Evolutionary conservation across 1,139 yeast species (phyloP), one percentile per base, ranked within the genome.

Genomic region (Zygoascus hellenicus): DNA sequence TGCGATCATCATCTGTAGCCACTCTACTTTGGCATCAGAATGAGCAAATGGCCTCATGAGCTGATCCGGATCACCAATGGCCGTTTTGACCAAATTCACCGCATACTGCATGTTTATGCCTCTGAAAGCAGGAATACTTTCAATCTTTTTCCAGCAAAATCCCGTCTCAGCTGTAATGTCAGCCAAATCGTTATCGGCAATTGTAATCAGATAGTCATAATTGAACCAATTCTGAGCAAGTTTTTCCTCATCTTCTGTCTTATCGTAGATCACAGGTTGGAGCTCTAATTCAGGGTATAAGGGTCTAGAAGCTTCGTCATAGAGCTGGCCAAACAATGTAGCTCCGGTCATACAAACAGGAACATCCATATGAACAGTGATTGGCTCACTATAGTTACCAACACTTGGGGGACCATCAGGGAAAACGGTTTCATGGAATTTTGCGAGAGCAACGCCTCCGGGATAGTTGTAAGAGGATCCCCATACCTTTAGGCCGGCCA

Each of bases 271-370:
- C n/a, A 84, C 64, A 16, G 62, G 57, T 22, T 66, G 59, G 7
- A 22, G 4, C 10, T 39, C 43, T 3, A 43, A 19, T 31, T 61
- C 26, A 15, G 39, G 34, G 29, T 32, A 2, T 48, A 46, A 6
- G 19, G 29, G 9, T 26, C 17, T 32, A 13, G 54, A 48, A 6
- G 54, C 47, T 4, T 49, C 51, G 30, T 59, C 61, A 50, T 74
- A 72, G 11, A 80, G 57, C 59, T 86, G 82, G 1, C 83, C 83
- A 64, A 90, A 90, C 48, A 80, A 70, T 3, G 89, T 77, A 5
- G 82, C 83, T 6, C 98, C 98, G 1, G 90, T 78, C 95, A 88
- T 88, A 61, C 96, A 86, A 2, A 94, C 75, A 0, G 86, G 80
- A 1, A 82, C 82, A 58, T 86, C 95, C 68, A 88, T 67, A 62